Evolutionary conservation across 2,329 filamentous ascomycete species (phyloP), one percentile per base, ranked within the genome.

Genomic region (Cladorrhinum sp.): DNA sequence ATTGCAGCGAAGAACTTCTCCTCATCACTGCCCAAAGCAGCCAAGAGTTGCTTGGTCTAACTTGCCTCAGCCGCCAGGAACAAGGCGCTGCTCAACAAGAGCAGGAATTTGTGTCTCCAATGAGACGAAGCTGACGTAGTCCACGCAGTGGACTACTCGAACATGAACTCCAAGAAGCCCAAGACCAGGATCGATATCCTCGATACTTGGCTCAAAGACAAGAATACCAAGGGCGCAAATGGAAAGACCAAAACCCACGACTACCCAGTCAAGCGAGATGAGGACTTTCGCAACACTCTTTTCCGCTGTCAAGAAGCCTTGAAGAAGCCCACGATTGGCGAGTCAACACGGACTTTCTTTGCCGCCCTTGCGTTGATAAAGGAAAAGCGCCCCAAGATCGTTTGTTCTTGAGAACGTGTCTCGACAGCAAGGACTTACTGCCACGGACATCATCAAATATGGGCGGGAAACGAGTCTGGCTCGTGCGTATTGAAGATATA

Each of bases 341-440:
- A 69, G 49, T 72, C 70, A 2, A 57, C 62, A 2, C 60, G 62
- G n/a, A 71, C 69, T 0, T 71, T 72, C 50, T 66, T 69, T 0
- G 62, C 66, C 0, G 64, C 65, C 0, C 29, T 72, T 16, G 65
- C 64, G 20, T 65, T 68, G 41, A 65, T 69, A 29, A 57, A 74
- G 29, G 81, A 79, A 0, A 77, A 18, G 18, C 74, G 79, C 0
- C 90, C 90, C 0, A 79, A 78, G 1, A 76, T 92, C 9, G 78
- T 92, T n/a, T 8, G 78, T 93, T 12, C 72, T 92, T 2, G 91
- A 93, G 71, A 93, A 95, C 67, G 87, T 93, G n/a, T n/a, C n/a
- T n/a, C n/a, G n/a, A n/a, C n/a, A n/a, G n/a, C n/a, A n/a, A n/a
- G n/a, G n/a, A n/a, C n/a, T n/a, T n/a, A n/a, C n/a, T n/a, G n/a